A percentile compares a stretch with the other conserved stretches of the same genome.
These are phyloP conservation scores for Lindgomyces ingoldianus DNA, from an alignment of 495 filamentous ascomycete genomes.

Conservation along the genomic window DNA sequence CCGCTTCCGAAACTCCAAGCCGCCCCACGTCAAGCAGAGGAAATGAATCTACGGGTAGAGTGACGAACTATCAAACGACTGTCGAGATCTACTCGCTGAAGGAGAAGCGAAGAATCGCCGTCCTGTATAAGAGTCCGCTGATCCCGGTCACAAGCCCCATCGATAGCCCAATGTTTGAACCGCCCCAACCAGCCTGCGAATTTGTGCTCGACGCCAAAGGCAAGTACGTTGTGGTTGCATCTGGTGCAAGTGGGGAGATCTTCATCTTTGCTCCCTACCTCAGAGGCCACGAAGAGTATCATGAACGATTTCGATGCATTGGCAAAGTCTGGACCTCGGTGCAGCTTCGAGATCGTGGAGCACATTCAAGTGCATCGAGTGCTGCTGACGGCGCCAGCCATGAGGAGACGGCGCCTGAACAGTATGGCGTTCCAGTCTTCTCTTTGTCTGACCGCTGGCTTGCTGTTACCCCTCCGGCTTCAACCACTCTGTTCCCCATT, in stretches of 20 bases:
- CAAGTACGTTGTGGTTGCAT: conserved; percentile 69
- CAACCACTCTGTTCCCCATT: conserved; percentile 68
- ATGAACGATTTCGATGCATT: conserved; percentile 59
- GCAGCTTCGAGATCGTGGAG: conserved; percentile 57
- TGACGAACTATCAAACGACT: conserved; percentile 72
- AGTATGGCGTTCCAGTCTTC: conserved; percentile 63
- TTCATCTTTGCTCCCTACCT: conserved; percentile 62
- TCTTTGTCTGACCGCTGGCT: conserved; percentile 80
- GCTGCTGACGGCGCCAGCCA: conserved; percentile 55
- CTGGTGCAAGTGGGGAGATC: conserved; percentile 80
- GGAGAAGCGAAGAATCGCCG: conserved; percentile 65
- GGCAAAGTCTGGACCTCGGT: conserved; percentile 87
- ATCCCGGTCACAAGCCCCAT: conserved; percentile 52
- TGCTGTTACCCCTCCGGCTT: conserved; percentile 74
- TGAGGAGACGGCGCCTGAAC: conserved; percentile 49
- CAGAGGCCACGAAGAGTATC: conserved; percentile 28
- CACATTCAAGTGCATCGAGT: conserved; percentile 55
- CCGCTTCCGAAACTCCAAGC: conserved; percentile 26
- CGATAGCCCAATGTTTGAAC: conserved; percentile 55
- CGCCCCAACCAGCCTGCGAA: conserved; percentile 67
- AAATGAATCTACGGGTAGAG: conserved; percentile 43
- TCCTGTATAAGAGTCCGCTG: conserved; percentile 63
- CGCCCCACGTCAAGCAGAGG: conserved; percentile 32
- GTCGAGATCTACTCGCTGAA: conserved; percentile 82
- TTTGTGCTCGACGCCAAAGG: conserved; percentile 68